Conservation (phyloP, 306 rosid species). For the Ochetophila trinervis region DNA sequence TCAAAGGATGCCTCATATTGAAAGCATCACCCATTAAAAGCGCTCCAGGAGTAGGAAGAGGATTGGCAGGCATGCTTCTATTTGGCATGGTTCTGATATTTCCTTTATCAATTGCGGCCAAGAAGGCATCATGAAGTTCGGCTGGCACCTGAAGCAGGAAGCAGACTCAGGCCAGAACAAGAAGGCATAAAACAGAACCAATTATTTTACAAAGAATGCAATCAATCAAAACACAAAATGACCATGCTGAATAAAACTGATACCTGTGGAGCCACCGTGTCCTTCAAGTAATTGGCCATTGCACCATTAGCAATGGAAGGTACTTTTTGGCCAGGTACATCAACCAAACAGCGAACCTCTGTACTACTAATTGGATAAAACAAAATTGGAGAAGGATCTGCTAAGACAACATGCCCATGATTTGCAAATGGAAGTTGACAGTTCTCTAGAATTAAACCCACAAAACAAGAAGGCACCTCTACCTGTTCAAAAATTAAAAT, state of each 20-base stretch:
- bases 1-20: conserved; percentile 63
- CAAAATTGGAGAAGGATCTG: conserved; percentile 51
- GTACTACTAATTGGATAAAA: conserved; percentile 57
- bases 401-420: conserved; percentile 60
- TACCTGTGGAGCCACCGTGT: conserved; percentile 62
- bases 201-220: not conserved
- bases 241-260: not conserved
- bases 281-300: conserved; percentile 50
- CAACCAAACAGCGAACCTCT: conserved; percentile 54
- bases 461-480: conserved; percentile 47
- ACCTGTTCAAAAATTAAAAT: conserved; percentile 28
- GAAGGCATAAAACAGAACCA: not conserved
- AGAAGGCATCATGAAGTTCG: conserved; percentile 47
- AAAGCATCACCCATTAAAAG: conserved; percentile 63
- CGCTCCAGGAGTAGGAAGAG: conserved; percentile 55
- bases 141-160: conserved; percentile 41
- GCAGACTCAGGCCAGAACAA: conserved; percentile 5
- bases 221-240: not conserved
- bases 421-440: conserved; percentile 55
- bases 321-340: conserved; percentile 51
- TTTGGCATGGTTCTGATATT: conserved; percentile 58
- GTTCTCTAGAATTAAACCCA: conserved; percentile 53
- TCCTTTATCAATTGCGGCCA: conserved; percentile 43
- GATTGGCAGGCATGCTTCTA: conserved; percentile 47
- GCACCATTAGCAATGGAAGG: conserved; percentile 43